phyloP scores from a whole-genome alignment of 2,329 filamentous ascomycete species.

The Arthrinium phaeospermum region DNA sequence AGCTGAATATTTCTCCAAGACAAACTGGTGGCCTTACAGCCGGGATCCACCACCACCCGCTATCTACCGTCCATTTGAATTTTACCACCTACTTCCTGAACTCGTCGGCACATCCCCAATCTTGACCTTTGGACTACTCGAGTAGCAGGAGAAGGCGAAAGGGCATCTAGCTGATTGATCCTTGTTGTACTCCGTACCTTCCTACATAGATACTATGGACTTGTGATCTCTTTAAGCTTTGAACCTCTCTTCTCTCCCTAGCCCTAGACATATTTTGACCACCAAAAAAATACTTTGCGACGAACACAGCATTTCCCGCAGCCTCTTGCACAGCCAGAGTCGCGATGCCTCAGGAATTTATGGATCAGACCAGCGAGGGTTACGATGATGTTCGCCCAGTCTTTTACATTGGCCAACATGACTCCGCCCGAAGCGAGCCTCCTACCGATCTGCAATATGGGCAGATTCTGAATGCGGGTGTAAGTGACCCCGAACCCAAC shows the following conservation, averaged over 20 bases:
- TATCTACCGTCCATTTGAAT: not conserved
- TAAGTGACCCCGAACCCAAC: constrained; percentile 49
- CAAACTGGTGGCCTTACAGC: constrained; percentile 4
- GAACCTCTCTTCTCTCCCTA: not conserved
- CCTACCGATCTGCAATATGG: constrained; percentile 69
- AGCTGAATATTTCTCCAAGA: constrained; percentile 6
- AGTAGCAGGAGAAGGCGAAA: not conserved
- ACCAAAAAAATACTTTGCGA: constrained; percentile 7
- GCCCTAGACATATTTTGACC: constrained; percentile 2
- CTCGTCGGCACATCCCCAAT: not conserved
- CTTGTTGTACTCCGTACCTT: not conserved
- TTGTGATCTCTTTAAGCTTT: not conserved
- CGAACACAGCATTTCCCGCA: not conserved
- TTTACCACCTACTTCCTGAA: not conserved
- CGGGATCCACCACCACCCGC: not conserved
- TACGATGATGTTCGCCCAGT: constrained; percentile 53
- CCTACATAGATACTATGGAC: not conserved
- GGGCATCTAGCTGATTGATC: not conserved
- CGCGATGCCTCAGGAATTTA: constrained; percentile 9
- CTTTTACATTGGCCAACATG: constrained; percentile 78
- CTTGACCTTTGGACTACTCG: not conserved
- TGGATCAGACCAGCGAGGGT: constrained; percentile 1
- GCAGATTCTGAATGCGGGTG: constrained; percentile 71
- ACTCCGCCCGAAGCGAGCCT: constrained; percentile 65
- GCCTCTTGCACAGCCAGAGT: not conserved